Conservation (phyloP, 2,329 filamentous ascomycete genomes). For the Alternaria angustiovoidea region DNA sequence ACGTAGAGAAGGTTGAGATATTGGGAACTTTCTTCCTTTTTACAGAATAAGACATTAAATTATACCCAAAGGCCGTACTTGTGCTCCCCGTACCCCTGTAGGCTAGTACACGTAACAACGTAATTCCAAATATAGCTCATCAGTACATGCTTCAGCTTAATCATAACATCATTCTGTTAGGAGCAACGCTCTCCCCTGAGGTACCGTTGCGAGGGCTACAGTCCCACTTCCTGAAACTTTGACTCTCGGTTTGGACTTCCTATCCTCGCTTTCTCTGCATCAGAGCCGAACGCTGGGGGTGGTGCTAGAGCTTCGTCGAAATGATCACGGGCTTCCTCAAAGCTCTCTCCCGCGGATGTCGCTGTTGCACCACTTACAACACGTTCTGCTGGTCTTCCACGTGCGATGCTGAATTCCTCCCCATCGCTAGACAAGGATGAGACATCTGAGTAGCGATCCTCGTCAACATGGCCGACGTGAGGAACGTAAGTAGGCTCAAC, state of each 20-base stretch:
- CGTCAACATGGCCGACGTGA: constrained; percentile 17
- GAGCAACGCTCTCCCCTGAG: background rate
- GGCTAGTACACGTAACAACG: background rate
- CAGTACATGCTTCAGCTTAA: background rate
- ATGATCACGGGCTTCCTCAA: constrained; percentile 62
- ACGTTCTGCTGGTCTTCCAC: constrained; percentile 36
- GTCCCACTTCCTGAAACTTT: constrained; percentile 46
- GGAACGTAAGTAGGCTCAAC: constrained; percentile 25
- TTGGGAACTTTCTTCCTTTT: background rate
- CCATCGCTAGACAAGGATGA: constrained; percentile 45
- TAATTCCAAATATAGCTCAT: constrained; percentile 3
- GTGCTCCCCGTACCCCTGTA: background rate
- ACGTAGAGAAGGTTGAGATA: background rate
- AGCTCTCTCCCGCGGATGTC: constrained; percentile 54
- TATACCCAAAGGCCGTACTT: background rate
- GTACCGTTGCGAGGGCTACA: constrained; percentile 17
- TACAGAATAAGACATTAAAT: constrained; percentile 1
- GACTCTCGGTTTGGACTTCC: constrained; percentile 46
- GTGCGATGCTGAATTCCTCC: constrained; percentile 7
- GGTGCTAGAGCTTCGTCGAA: constrained; percentile 58
- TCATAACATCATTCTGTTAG: background rate
- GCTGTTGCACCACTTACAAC: constrained; percentile 43
- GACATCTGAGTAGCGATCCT: constrained; percentile 39
- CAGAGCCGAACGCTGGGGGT: constrained; percentile 49
- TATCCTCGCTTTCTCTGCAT: constrained; percentile 32